These are phyloP conservation scores for Gastrodia elata DNA, from an alignment of 106 monocot genomes.

Conservation along the genomic window DNA sequence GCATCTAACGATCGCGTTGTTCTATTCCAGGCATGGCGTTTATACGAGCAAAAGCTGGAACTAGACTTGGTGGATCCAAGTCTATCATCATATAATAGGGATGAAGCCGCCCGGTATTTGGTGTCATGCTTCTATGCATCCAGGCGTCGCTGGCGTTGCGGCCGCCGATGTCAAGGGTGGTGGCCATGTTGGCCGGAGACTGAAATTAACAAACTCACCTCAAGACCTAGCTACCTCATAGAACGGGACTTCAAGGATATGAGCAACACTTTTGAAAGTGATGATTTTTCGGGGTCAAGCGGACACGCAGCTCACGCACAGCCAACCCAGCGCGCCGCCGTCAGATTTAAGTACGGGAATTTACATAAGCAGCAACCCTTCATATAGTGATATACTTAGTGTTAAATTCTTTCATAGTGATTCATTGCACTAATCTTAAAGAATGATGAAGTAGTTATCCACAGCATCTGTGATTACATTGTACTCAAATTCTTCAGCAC, in stretches of 20 bases:
- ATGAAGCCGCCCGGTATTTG: conserved; percentile 43
- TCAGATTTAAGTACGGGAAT: conserved; percentile 28
- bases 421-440: too few relatives aligned
- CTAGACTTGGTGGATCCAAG: conserved; percentile 55
- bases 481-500: too few relatives aligned
- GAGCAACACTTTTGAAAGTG: conserved; percentile 18
- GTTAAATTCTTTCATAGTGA: too few relatives aligned
- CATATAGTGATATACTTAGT: too few relatives aligned
- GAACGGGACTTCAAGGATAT: conserved; percentile 64
- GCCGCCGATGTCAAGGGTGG: conserved; percentile 76
- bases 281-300: conserved; percentile 12
- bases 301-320: background rate
- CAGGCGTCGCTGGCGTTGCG: conserved; percentile 56
- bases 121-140: conserved; percentile 76
- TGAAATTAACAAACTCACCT: conserved; percentile 36
- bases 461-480: too few relatives aligned
- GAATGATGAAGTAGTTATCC: too few relatives aligned
- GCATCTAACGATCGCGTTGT: background rate
- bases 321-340: conserved; percentile 1
- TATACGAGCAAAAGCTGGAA: conserved; percentile 39
- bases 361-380: background rate
- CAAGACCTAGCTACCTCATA: conserved; percentile 57
- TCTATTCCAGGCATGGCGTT: conserved; percentile 46
- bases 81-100: conserved; percentile 23
- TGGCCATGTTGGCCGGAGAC: conserved; percentile 76